Conservation (phyloP, 2,329 filamentous ascomycete species). For the Xylariaceae sp. region DNA sequence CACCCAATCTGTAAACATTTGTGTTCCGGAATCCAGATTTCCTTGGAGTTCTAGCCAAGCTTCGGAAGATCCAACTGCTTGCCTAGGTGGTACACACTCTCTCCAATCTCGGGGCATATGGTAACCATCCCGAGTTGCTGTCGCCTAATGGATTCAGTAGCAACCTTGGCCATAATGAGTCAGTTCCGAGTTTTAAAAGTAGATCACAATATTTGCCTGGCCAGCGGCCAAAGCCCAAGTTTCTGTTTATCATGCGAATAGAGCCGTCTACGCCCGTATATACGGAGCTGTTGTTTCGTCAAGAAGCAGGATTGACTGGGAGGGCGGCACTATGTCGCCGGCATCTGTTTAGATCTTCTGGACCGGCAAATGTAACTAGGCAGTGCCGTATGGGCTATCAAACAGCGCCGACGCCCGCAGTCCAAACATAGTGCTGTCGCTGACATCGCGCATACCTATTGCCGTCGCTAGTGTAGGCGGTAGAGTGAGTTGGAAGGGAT, state of each 20-base stretch:
- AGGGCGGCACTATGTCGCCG: background rate
- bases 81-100: background rate
- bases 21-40: constrained; percentile 9
- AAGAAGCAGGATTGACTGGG: background rate
- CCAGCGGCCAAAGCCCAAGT: no score
- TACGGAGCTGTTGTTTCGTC: background rate
- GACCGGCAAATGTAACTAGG: background rate
- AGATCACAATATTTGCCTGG: background rate
- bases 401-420: no score
- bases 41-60: background rate
- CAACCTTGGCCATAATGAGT: background rate
- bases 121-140: background rate
- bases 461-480: no score
- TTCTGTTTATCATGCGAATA: background rate
- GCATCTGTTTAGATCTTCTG: background rate
- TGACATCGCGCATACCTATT: no score
- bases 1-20: background rate
- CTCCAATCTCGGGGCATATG: background rate
- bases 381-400: no score
- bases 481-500: no score
- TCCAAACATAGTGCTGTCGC: background rate
- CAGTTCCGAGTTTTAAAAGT: background rate
- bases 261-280: background rate
- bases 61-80: constrained; percentile 2
- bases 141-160: background rate